Percentiles rank a stretch among this genome's conserved stretches.
Evolutionary conservation across 768 basidiomycete species (phyloP).

Genomic region (Hygrophoropsis aurantiaca): DNA sequence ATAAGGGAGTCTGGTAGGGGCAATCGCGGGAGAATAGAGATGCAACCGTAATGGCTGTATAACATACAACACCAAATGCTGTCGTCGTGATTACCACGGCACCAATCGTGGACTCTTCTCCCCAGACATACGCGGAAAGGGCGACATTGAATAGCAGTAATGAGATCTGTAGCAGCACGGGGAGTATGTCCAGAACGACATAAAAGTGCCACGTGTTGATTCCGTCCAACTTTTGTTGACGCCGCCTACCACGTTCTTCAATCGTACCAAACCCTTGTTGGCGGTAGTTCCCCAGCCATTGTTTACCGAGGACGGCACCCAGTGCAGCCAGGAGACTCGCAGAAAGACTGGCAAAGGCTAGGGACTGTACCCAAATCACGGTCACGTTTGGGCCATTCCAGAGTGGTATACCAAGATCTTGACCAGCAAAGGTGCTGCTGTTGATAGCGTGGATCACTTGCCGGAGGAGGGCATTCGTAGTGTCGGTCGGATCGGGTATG

Average conservation of each 20-base stretch:
- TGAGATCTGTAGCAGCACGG: too few relatives aligned
- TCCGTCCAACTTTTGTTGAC: slow-evolving; percentile 17
- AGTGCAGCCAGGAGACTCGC: slow-evolving; percentile 21
- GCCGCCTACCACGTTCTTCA: slow-evolving; percentile 14
- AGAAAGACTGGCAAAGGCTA: slow-evolving; percentile 19
- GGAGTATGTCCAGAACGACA: slow-evolving; percentile 10
- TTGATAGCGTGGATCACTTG: slow-evolving; percentile 10
- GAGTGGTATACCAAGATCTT: slow-evolving; percentile 5
- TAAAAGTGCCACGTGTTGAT: slow-evolving; percentile 17
- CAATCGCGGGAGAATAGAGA: slow-evolving; percentile 11
- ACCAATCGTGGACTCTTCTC: slow-evolving; percentile 5
- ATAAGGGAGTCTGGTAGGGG: slow-evolving; percentile 20
- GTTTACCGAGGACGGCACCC: slow-evolving; percentile 17
- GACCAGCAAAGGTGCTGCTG: slow-evolving; percentile 8
- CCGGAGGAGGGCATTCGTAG: slow-evolving; percentile 26
- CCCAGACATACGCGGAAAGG: slow-evolving; percentile 13
- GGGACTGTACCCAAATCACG: slow-evolving; percentile 14
- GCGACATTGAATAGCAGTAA: slow-evolving; percentile 17
- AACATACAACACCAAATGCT: slow-evolving; percentile 14
- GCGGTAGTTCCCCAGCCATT: slow-evolving; percentile 10
- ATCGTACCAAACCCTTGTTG: slow-evolving; percentile 11
- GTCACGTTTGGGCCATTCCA: slow-evolving; percentile 17
- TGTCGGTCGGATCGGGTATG: slow-evolving; percentile 26
- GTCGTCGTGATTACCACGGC: slow-evolving; percentile 8
- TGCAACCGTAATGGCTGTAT: slow-evolving; percentile 15